Percentiles rank a stretch among this genome's conserved stretches.
Evolutionary conservation across 257 asterid genomes (phyloP).

Genomic region (Gentiana dahurica): DNA sequence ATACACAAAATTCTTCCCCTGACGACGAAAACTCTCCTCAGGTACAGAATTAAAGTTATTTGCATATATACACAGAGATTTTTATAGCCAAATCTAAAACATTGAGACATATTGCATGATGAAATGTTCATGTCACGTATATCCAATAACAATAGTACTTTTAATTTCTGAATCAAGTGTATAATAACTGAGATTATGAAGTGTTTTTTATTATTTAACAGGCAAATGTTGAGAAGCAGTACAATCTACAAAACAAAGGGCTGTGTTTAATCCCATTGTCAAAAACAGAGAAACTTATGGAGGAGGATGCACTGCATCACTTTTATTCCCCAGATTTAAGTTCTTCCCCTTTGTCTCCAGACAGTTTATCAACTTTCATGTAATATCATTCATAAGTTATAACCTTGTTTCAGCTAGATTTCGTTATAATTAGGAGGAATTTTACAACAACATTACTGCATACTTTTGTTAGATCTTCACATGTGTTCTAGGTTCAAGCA

Average conservation of each 20-base stretch:
- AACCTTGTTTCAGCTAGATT: no score
- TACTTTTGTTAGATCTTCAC: no score
- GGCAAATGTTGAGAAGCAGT: slow-evolving; percentile 18
- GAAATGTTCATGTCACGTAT: no score
- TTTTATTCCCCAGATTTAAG: not conserved
- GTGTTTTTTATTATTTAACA: not conserved
- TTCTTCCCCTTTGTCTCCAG: not conserved
- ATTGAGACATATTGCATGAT: no score
- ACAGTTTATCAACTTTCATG: not conserved
- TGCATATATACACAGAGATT: not conserved
- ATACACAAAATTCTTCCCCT: not conserved
- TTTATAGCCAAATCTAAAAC: no score
- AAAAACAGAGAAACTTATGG: slow-evolving; percentile 15
- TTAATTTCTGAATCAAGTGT: no score
- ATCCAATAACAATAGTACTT: not conserved
- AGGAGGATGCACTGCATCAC: slow-evolving; percentile 7
- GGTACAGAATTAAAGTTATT: not conserved
- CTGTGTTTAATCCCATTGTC: slow-evolving; percentile 36
- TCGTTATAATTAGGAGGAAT: no score
- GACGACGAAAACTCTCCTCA: not conserved
- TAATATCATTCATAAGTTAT: not conserved
- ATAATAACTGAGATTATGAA: no score
- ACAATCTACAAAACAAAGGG: slow-evolving; percentile 30
- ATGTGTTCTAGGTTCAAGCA: no score
- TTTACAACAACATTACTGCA: no score